Evolutionary conservation across 148 eudicot genomes (phyloP).

Genomic region (Chenopodium quinoa): DNA sequence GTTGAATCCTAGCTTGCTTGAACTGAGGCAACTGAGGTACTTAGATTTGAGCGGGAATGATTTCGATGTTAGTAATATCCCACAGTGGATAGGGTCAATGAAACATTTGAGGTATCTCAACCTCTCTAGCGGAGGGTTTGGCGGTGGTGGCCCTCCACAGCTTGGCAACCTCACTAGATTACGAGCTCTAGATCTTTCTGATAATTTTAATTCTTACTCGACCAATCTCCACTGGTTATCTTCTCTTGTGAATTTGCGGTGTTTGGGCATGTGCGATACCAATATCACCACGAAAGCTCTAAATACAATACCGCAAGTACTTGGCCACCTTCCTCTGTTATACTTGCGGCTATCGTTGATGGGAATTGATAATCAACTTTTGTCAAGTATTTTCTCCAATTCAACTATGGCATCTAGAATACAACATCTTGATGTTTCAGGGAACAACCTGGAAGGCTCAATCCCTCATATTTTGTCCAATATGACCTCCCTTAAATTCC

Average conservation of each 20-base stretch:
- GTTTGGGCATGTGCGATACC: background rate
- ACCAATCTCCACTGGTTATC: conserved; percentile 21
- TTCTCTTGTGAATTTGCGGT: conserved; percentile 5
- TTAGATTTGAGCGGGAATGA: conserved; percentile 25
- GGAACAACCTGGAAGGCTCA: conserved; percentile 11
- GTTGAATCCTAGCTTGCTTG: conserved; percentile 16
- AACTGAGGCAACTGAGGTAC: conserved; percentile 20
- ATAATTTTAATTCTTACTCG: background rate
- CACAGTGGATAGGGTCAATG: conserved; percentile 43
- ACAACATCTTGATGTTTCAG: conserved; percentile 20
- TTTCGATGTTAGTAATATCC: conserved; percentile 19
- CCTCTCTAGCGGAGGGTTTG: conserved; percentile 21
- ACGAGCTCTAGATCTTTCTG: conserved; percentile 26
- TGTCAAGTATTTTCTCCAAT: conserved; percentile 7
- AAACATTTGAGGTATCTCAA: conserved; percentile 33
- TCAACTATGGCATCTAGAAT: conserved; percentile 2
- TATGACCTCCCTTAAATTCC: conserved; percentile 14
- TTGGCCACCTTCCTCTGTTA: conserved; percentile 21
- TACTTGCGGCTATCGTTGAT: background rate
- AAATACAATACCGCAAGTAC: background rate
- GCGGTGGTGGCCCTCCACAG: conserved; percentile 24
- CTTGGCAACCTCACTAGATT: conserved; percentile 36
- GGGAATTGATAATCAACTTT: background rate
- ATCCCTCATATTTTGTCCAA: background rate
- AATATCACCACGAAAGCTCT: background rate